phyloP scores from a whole-genome alignment of 129 eudicot genomes.

The Saussurea involucrata region DNA sequence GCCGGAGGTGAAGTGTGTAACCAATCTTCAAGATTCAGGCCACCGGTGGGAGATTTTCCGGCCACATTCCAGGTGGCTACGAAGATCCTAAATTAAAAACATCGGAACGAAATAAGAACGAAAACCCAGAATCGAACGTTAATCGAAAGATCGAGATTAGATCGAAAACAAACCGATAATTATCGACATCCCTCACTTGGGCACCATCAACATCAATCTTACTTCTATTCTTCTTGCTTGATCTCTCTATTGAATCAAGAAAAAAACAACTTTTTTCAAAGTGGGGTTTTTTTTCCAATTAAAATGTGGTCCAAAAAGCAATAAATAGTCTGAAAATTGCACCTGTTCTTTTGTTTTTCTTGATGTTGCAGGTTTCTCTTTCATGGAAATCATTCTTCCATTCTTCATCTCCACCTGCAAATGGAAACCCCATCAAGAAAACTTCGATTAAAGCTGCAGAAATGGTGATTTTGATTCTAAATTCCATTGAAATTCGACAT shows the following conservation, averaged over 20 bases:
- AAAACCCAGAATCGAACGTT: not conserved
- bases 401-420: slow-evolving; percentile 88
- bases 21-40: slow-evolving; percentile 92
- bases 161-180: slow-evolving; percentile 47
- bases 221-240: slow-evolving; percentile 47
- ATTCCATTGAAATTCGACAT: not conserved
- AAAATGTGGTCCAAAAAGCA: slow-evolving; percentile 47
- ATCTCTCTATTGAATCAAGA: slow-evolving; percentile 44
- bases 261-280: not conserved
- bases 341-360: slow-evolving; percentile 88
- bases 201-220: slow-evolving; percentile 67
- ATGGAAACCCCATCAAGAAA: slow-evolving; percentile 22
- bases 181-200: slow-evolving; percentile 66
- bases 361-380: slow-evolving; percentile 70
- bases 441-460: slow-evolving; percentile 37
- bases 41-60: slow-evolving; percentile 82
- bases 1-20: slow-evolving; percentile 93
- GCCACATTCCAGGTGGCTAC: slow-evolving; percentile 99
- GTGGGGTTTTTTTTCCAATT: not conserved
- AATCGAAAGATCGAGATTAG: not conserved
- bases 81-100: slow-evolving; percentile 53
- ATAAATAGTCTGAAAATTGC: slow-evolving; percentile 23
- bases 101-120: not conserved
- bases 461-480: slow-evolving; percentile 22
- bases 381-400: slow-evolving; percentile 55